Base-by-base conservation (phyloP, 169 alveolate species). In the Theileria orientalis region DNA sequence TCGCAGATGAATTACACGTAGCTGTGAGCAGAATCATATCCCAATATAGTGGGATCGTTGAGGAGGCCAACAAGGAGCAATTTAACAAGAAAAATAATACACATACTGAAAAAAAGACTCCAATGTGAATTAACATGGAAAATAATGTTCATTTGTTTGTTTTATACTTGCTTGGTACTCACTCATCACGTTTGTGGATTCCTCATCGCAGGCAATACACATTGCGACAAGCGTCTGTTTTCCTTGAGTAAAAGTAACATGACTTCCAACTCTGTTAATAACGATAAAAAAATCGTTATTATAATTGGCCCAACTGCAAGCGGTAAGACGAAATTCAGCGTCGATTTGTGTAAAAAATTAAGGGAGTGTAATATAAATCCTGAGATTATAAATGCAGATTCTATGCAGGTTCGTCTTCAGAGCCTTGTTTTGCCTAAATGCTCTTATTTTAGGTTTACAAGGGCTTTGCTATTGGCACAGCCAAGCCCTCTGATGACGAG, bases 281-380 rank as follows among this genome's bases (percentile, higher is more conserved):
- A 1, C 23, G 2, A 40, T 19, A 37, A 37, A n/a, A 72, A 61
- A 35, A 21, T 87, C 14, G 70, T 87, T 19, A 42, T 87, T 52
- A 79, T 87, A 21, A 62, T 87, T 44, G 93, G 93, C 14, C 87
- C 87, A 21, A 87, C 93, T 6, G 90, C 91, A 23, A 84, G 90
- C 37, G 93, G 93, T 19, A 87, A 87, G 42, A 87, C 93, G 7
- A 74, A 87, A 25, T 83, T 83, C 29, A 77, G 90, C 49, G 64
- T 87, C 46, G 91, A 87, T 56, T 64, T 87, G 41, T 77, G 84
- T 47, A 54, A 57, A 19, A 83, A 71, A 63, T 70, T 87, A 14
- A 41, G 52, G 37, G 74, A 78, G 32, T 42, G 64, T 69, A 69
- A 74, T 60, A 80, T 87, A 66, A 29, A 47, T 40, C 59, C 88